Conservation (phyloP, 371 early-diverging fungal species). For the Mortierella sp. region DNA sequence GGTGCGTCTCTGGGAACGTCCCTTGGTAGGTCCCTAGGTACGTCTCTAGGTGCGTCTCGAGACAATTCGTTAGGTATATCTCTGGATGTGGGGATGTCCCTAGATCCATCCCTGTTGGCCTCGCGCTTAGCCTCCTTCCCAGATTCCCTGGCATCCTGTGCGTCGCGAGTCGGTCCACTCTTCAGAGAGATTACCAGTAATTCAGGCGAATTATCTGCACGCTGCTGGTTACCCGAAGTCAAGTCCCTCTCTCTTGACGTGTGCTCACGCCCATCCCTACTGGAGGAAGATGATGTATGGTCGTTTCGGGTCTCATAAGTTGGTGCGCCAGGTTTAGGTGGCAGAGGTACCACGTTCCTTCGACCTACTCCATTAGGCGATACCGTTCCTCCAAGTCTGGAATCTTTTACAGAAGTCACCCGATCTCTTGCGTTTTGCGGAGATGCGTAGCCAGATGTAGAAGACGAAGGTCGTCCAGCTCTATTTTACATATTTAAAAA, state of each 20-base stretch:
- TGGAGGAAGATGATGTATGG: not conserved
- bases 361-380: slow-evolving; percentile 23
- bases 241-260: slow-evolving; percentile 15
- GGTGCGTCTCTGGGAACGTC: slow-evolving; percentile 4
- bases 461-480: not conserved
- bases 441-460: not conserved
- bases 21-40: slow-evolving; percentile 10
- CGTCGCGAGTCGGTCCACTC: slow-evolving; percentile 14
- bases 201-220: slow-evolving; percentile 18
- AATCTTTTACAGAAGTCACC: slow-evolving; percentile 22
- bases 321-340: slow-evolving; percentile 42
- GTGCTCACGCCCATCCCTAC: slow-evolving; percentile 26
- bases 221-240: slow-evolving; percentile 1
- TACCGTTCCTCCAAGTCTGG: slow-evolving; percentile 23
- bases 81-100: slow-evolving; percentile 2
- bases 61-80: slow-evolving; percentile 1
- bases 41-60: not conserved
- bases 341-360: slow-evolving; percentile 35
- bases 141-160: slow-evolving; percentile 22
- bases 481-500: not conserved
- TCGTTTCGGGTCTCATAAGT: slow-evolving; percentile 25
- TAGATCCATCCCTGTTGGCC: slow-evolving; percentile 8
- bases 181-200: slow-evolving; percentile 43
- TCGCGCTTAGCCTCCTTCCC: slow-evolving; percentile 20
- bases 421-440: slow-evolving; percentile 19